Conservation (phyloP, 2,329 filamentous ascomycete species). For the Akanthomyces uredinophilus region DNA sequence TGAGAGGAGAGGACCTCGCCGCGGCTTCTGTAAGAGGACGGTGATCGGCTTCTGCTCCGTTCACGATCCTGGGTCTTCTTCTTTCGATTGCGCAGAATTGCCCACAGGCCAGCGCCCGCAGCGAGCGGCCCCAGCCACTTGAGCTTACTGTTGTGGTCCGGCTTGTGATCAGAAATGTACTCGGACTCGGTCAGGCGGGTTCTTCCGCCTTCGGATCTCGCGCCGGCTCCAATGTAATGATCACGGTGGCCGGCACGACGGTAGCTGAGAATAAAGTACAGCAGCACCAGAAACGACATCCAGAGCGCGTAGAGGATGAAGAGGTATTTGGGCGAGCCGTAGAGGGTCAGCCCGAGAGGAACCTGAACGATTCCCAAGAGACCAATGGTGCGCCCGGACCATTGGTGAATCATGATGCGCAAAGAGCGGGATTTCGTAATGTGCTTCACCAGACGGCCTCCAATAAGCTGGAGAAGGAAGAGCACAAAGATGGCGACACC, state of each 20-base stretch:
- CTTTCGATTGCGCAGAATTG: slow-evolving; percentile 41
- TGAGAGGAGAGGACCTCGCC: slow-evolving; percentile 50
- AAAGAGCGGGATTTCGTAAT: slow-evolving; percentile 46
- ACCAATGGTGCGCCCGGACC: slow-evolving; percentile 73
- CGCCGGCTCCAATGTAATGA: slow-evolving; percentile 53
- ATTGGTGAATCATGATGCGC: slow-evolving; percentile 71
- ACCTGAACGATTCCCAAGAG: slow-evolving; percentile 83
- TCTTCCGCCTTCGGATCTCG: slow-evolving; percentile 47
- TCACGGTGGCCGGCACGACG: slow-evolving; percentile 51
- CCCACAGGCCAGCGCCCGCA: slow-evolving; percentile 46
- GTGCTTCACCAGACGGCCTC: slow-evolving; percentile 58
- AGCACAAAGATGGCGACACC: slow-evolving; percentile 73
- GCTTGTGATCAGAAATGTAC: slow-evolving; percentile 31
- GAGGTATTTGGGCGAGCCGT: slow-evolving; percentile 77
- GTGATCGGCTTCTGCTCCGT: slow-evolving; percentile 32
- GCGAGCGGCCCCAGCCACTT: slow-evolving; percentile 50
- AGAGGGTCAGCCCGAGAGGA: slow-evolving; percentile 82
- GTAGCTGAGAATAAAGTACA: slow-evolving; percentile 79
- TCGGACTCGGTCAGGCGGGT: slow-evolving; percentile 37
- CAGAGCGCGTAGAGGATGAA: slow-evolving; percentile 85
- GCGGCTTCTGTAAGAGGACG: slow-evolving; percentile 32
- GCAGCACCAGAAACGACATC: slow-evolving; percentile 63
- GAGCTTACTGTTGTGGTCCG: slow-evolving; percentile 28
- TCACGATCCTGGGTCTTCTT: slow-evolving; percentile 32
- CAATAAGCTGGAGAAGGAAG: slow-evolving; percentile 65